Evolutionary conservation across 306 rosid genomes (phyloP).

Genomic region (Hippophae rhamnoides): DNA sequence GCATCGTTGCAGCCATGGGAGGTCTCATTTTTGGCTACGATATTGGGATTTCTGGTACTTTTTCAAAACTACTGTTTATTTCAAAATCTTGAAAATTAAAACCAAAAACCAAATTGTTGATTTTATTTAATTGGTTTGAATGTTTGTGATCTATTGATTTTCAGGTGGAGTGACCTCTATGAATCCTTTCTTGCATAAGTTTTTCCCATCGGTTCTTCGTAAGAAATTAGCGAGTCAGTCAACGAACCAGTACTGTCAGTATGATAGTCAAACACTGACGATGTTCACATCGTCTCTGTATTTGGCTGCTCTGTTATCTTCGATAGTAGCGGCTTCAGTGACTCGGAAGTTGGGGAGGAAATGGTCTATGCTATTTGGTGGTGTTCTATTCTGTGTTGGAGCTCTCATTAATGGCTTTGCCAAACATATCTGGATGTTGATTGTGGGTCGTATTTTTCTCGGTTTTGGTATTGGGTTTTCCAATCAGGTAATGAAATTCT

Average conservation of each 20-base stretch:
- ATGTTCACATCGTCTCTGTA: slow-evolving; percentile 88
- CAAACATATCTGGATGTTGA: slow-evolving; percentile 51
- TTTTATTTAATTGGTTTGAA: not conserved
- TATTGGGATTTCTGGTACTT: slow-evolving; percentile 81
- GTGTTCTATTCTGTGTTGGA: slow-evolving; percentile 54
- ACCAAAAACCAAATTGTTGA: not conserved
- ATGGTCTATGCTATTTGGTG: slow-evolving; percentile 77
- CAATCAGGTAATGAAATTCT: slow-evolving; percentile 55
- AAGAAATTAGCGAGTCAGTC: slow-evolving; percentile 29
- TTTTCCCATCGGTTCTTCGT: slow-evolving; percentile 56
- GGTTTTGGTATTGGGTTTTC: slow-evolving; percentile 93
- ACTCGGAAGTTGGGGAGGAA: slow-evolving; percentile 70
- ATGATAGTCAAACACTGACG: slow-evolving; percentile 58
- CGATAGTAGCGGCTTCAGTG: slow-evolving; percentile 59
- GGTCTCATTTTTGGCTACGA: slow-evolving; percentile 95
- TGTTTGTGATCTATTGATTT: not conserved
- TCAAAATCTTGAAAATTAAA: not conserved
- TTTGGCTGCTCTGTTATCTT: slow-evolving; percentile 76
- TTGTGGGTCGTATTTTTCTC: slow-evolving; percentile 81
- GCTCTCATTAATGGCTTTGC: slow-evolving; percentile 73
- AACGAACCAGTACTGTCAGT: slow-evolving; percentile 65
- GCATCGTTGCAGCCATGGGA: slow-evolving; percentile 92
- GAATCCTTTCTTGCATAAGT: slow-evolving; percentile 63
- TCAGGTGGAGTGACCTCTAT: slow-evolving; percentile 90
- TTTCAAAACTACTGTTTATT: no score